These are phyloP conservation scores for Schizosaccharomyces cryophilus DNA, from an alignment of 805 yeast species.

Conservation along the genomic window DNA sequence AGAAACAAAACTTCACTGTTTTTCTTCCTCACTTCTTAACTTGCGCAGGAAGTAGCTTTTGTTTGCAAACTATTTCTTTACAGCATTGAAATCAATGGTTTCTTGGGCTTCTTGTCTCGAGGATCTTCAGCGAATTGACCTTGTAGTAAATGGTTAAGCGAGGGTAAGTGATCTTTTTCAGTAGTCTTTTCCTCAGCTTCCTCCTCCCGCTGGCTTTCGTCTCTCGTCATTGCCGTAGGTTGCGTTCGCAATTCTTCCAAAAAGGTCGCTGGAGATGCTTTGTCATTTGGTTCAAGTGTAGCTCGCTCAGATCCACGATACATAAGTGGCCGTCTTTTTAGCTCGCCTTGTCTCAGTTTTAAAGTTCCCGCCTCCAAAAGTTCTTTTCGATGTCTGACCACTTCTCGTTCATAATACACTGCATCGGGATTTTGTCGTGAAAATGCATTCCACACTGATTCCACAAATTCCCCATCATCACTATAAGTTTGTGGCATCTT, in stretches of 20 bases:
- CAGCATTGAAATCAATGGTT: neutral
- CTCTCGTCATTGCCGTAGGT: too few relatives aligned
- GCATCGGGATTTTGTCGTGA: neutral
- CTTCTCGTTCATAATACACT: neutral
- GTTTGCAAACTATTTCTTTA: neutral
- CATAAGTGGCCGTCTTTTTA: neutral
- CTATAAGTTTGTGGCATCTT: neutral
- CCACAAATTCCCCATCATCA: neutral
- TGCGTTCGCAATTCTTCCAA: too few relatives aligned
- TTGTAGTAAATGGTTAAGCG: too few relatives aligned
- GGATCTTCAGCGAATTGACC: too few relatives aligned
- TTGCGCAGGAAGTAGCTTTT: too few relatives aligned
- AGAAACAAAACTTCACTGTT: too few relatives aligned
- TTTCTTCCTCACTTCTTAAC: too few relatives aligned
- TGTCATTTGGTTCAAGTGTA: neutral
- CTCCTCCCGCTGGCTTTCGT: too few relatives aligned
- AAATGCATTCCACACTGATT: neutral
- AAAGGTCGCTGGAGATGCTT: neutral
- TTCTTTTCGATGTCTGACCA: neutral
- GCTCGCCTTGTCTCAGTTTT: neutral
- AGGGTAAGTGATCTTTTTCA: too few relatives aligned
- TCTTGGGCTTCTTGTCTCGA: neutral
- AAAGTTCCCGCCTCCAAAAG: too few relatives aligned
- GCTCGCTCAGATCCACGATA: neutral
- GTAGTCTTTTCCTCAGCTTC: too few relatives aligned